phyloP scores from a whole-genome alignment of 495 filamentous ascomycete species.

The Aspergillus bridgeri region DNA sequence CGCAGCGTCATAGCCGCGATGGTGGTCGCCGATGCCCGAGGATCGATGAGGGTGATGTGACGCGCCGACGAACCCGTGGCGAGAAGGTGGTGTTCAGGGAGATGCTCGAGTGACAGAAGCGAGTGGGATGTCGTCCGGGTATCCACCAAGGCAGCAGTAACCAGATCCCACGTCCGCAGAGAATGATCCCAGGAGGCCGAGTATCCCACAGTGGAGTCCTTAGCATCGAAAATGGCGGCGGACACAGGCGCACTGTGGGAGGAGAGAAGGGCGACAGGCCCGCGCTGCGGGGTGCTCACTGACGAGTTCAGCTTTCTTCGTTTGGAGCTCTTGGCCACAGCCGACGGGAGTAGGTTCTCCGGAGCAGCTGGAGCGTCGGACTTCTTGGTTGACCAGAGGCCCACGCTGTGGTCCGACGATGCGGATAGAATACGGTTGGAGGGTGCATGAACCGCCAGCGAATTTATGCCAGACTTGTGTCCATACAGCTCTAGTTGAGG shows the following conservation, averaged over 20 bases:
- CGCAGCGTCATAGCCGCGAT: constrained; percentile 82
- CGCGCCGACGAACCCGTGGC: constrained; percentile 83
- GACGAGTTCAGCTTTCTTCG: constrained; percentile 70
- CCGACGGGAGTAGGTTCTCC: constrained; percentile 59
- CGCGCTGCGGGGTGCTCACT: constrained; percentile 65
- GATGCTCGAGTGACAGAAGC: constrained; percentile 67
- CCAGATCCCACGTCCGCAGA: constrained; percentile 85
- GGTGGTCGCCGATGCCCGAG: constrained; percentile 66
- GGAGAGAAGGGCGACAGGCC: constrained; percentile 68
- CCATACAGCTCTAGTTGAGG: constrained; percentile 83
- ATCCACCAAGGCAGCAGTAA: constrained; percentile 68
- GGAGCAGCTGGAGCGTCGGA: constrained; percentile 68
- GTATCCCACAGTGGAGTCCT: constrained; percentile 85
- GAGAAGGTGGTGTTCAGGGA: constrained; percentile 65
- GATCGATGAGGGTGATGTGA: constrained; percentile 86
- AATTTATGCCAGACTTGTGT: constrained; percentile 71
- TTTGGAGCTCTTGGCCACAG: constrained; percentile 59
- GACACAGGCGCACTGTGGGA: constrained; percentile 71
- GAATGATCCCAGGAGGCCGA: constrained; percentile 85
- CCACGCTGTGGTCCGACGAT: constrained; percentile 73
- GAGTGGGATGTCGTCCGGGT: constrained; percentile 78
- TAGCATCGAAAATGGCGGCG: constrained; percentile 74
- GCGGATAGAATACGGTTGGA: constrained; percentile 78
- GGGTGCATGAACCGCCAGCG: constrained; percentile 70
- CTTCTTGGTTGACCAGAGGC: constrained; percentile 79